Base-by-base conservation (phyloP, 2,329 filamentous ascomycete genomes). In the Aspergillus oerlinghausenensis region DNA sequence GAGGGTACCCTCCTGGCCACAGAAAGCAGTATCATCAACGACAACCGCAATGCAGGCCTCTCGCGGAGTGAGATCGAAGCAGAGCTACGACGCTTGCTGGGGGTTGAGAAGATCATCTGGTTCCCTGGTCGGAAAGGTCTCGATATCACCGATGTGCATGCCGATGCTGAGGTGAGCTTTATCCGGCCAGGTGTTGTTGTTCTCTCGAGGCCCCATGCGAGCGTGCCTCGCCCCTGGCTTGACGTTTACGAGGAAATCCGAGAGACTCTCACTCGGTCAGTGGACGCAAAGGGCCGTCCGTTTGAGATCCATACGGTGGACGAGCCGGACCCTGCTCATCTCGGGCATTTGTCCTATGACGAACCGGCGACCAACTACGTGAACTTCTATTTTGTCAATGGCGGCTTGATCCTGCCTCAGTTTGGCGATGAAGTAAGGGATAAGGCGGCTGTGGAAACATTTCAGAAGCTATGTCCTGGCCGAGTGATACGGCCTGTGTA, bases 141-240 rank as follows among this genome's bases (percentile, higher is more conserved):
- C 5, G 71, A 73, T 63, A 63, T 71, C 28, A 73, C 71, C 5
- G 71, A 73, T 53, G 67, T 63, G 49, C 71, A 73, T 58, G 56
- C 29, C 11, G 64, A 66, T n/a, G 64, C 64, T 6, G 60, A 63
- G 42, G 57, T 63, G 17, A 49, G 52, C 9, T 63, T 66, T 42
- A 28, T 66, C 14, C 56, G 56, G 7, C 63, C 61, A 0, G 63
- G 64, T 9, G 60, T 66, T 3, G 61, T 70, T 9, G 61, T 70
- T 14, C 55, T 68, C n/a, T 67, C 61, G 14, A 55, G 57, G 32
- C 69, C 65, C 10, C 56, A 62, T 47, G 47, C 54, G 1, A 63
- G 51, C 38, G 61, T 57, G 3, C 56, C 63, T 2, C 28, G 42
- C n/a, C 48, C 45, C 3, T 68, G 61, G 55, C 17, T 54, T 1